phyloP scores from a whole-genome alignment of 257 asterid genomes.

The Nicotiana benthamiana region DNA sequence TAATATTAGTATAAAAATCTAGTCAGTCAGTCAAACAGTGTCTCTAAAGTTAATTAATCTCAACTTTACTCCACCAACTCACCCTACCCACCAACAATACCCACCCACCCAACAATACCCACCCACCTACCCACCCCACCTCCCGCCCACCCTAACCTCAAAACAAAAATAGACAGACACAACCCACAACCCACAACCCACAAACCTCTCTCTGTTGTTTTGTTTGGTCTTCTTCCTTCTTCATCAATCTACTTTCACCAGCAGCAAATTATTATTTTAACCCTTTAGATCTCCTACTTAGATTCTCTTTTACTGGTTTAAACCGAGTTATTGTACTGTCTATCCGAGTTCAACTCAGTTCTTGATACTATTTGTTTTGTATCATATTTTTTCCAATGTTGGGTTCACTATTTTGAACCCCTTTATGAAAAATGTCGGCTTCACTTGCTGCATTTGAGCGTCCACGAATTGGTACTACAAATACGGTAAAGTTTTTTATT shows the following conservation, averaged over 20 bases:
- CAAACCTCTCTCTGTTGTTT: neutral
- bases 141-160: neutral
- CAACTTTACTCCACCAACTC: neutral
- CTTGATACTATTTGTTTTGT: neutral
- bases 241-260: neutral
- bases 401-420: neutral
- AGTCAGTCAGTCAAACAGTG: neutral
- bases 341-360: neutral
- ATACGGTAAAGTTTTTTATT: constrained; percentile 44
- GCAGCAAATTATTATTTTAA: neutral
- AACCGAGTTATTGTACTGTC: neutral
- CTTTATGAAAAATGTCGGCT: constrained; percentile 55
- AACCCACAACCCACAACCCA: neutral
- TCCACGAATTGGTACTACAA: constrained; percentile 79
- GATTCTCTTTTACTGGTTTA: neutral
- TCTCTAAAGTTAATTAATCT: neutral
- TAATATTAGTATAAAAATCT: neutral
- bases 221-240: neutral
- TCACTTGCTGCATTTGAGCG: constrained; percentile 76
- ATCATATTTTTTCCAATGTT: neutral
- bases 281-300: constrained; percentile 1
- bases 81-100: neutral
- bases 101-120: too few relatives aligned
- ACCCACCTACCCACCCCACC: too few relatives aligned
- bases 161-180: neutral